Percentiles rank a stretch among this genome's conserved stretches.
phyloP scores from a whole-genome alignment of 2,329 filamentous ascomycete species.

The Fusarium sp. region DNA sequence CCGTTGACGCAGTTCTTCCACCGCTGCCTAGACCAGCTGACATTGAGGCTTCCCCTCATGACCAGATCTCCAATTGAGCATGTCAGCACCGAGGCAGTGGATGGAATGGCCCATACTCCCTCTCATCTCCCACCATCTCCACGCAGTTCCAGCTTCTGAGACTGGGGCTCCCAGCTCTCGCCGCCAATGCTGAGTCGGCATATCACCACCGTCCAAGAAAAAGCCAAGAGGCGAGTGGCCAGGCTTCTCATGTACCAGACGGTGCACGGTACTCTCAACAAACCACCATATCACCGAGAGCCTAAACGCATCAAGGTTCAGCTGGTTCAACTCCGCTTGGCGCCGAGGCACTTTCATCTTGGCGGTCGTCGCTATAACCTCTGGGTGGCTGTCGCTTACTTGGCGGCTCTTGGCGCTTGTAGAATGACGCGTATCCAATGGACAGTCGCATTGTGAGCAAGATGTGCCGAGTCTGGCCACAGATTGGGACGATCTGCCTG shows the following conservation, averaged over 20 bases:
- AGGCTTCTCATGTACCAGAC: constrained; percentile 2
- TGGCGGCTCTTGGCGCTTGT: constrained; percentile 44
- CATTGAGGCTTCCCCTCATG: neutral
- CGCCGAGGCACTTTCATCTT: constrained; percentile 28
- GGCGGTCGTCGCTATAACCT: constrained; percentile 33
- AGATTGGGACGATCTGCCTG: constrained; percentile 4
- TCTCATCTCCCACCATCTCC: constrained; percentile 7
- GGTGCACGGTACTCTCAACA: constrained; percentile 32
- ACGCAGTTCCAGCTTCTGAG: constrained; percentile 6
- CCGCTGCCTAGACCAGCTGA: constrained; percentile 10
- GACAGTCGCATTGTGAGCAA: neutral
- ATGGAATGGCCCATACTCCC: constrained; percentile 7
- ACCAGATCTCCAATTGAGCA: neutral
- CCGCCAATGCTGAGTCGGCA: constrained; percentile 21
- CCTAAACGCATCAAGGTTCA: constrained; percentile 45
- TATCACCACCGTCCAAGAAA: constrained; percentile 26
- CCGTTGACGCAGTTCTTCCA: constrained; percentile 26
- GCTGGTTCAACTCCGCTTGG: constrained; percentile 31
- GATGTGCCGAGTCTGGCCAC: neutral
- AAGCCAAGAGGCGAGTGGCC: constrained; percentile 11
- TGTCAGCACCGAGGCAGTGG: constrained; percentile 12
- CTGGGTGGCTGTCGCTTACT: constrained; percentile 28
- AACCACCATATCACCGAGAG: constrained; percentile 36
- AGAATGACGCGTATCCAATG: constrained; percentile 39
- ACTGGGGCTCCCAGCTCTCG: neutral